Base-by-base conservation (phyloP, 2,329 filamentous ascomycete species). In the Microcyclosporella mali region DNA sequence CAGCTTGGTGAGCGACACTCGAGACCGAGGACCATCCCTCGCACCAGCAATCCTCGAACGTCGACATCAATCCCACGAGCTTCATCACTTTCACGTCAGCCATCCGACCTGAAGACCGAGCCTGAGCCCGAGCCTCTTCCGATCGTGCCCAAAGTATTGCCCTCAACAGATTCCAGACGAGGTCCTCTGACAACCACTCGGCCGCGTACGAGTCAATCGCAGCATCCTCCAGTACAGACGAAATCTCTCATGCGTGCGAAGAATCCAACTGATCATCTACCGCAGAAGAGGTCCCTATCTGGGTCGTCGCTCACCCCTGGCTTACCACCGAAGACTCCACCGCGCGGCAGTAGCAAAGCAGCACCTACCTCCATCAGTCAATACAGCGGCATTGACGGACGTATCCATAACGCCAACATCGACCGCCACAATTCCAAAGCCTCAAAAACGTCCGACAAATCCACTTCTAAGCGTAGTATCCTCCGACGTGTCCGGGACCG, bases 51-150 rank as follows among this genome's bases (percentile, higher is more conserved):
- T 27, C 56, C 57, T 10, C 49, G 50, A 4, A 57, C 53, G 3
- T 52, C 53, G 11, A 49, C 45, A 2, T 59, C 56, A 2, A 51
- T 56, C 16, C 53, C 57, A 16, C 43, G 56, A 38, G 50, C 48
- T 14, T 32, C 45, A 48, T 41, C 51, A 28, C 27, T 54, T 43
- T 44, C 51, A 39, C 10, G 49, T 33, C 34, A 39, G 12, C 16
- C 30, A 6, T 15, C 33, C 11, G 21, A 25, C 2, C 8, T 6
- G 8, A 31, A 31, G n/a, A n/a, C 29, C 25, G 35, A 27, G n/a
- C 9, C n/a, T n/a, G 36, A 31, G 8, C 43, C 33, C 1, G 37
- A 41, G 25, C 43, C 37, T 9, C 34, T 35, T 15, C 41, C 41
- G 15, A 36, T 28, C 8, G 41, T 44, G 6, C 43, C 43, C n/a